Evolutionary conservation across 371 early-diverging fungal genomes (phyloP).

Genomic region (Capillidium rhysosporum): DNA sequence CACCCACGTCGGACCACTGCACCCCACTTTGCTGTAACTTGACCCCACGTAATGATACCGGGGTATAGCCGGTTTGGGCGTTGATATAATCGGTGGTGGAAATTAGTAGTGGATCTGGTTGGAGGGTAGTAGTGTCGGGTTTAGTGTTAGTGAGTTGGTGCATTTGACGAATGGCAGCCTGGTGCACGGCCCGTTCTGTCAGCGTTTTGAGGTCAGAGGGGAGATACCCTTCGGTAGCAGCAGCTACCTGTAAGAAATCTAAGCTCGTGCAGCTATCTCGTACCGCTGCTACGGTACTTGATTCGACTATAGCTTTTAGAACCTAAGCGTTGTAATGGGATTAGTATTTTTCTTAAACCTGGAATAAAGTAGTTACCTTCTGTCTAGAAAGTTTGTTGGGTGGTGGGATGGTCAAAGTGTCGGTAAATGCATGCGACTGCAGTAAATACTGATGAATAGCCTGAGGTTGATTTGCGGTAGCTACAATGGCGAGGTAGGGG

Average conservation of each 20-base stretch:
- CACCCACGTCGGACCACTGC: conserved; percentile 79
- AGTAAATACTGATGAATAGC: conserved; percentile 39
- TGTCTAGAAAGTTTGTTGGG: conserved; percentile 48
- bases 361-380: conserved; percentile 15
- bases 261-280: conserved; percentile 15
- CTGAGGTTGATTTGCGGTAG: conserved; percentile 45
- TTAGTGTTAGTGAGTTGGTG: background rate
- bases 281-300: conserved; percentile 3
- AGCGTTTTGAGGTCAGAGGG: conserved; percentile 66
- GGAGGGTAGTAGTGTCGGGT: conserved; percentile 8
- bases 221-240: conserved; percentile 73
- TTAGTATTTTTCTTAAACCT: background rate
- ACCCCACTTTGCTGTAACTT: conserved; percentile 55
- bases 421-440: conserved; percentile 41
- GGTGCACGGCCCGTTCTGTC: conserved; percentile 62
- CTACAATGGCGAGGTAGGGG: conserved; percentile 31
- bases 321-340: conserved; percentile 12
- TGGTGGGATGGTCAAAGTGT: conserved; percentile 36
- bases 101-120: conserved; percentile 12
- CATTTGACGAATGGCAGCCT: conserved; percentile 42
- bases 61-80: conserved; percentile 62
- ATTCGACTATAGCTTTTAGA: conserved; percentile 16
- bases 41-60: conserved; percentile 60
- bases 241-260: conserved; percentile 49
- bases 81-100: conserved; percentile 41